These are phyloP conservation scores for Tetracladium setigerum DNA, from an alignment of 495 filamentous ascomycete genomes.

Conservation along the genomic window DNA sequence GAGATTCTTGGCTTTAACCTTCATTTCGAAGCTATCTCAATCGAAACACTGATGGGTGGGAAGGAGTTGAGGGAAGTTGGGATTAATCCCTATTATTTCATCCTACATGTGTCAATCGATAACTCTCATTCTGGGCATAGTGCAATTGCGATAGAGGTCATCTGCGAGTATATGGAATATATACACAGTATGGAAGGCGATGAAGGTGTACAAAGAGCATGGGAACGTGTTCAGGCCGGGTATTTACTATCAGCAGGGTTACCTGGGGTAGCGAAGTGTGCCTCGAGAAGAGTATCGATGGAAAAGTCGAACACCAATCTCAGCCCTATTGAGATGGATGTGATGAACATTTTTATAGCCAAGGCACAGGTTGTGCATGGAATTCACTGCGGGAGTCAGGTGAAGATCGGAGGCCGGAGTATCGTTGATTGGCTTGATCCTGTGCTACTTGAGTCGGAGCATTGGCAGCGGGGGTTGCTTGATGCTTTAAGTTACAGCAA, in stretches of 20 bases:
- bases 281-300: conserved; percentile 10
- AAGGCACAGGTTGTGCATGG: conserved; percentile 18
- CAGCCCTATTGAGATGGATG: conserved; percentile 6
- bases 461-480: conserved; percentile 19
- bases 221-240: conserved; percentile 42
- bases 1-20: conserved; percentile 47
- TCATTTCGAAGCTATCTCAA: conserved; percentile 36
- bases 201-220: conserved; percentile 24
- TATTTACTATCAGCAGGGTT: conserved; percentile 31
- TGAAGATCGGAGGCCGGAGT: conserved; percentile 12
- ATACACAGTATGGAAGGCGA: conserved; percentile 21
- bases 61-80: conserved; percentile 36
- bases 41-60: conserved; percentile 32
- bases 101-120: conserved; percentile 44
- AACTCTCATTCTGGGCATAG: conserved; percentile 41
- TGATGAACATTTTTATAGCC: conserved; percentile 8
- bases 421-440: conserved; percentile 32
- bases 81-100: conserved; percentile 41
- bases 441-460: conserved; percentile 14
- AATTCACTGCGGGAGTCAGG: conserved; percentile 17
- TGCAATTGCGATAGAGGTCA: conserved; percentile 35
- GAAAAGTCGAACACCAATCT: conserved; percentile 7
- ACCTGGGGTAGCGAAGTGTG: conserved; percentile 18
- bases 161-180: conserved; percentile 30
- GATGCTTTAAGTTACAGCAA: conserved; percentile 11